Base-by-base conservation (phyloP, 2,329 filamentous ascomycete genomes). In the Exophiala oligosperma region DNA sequence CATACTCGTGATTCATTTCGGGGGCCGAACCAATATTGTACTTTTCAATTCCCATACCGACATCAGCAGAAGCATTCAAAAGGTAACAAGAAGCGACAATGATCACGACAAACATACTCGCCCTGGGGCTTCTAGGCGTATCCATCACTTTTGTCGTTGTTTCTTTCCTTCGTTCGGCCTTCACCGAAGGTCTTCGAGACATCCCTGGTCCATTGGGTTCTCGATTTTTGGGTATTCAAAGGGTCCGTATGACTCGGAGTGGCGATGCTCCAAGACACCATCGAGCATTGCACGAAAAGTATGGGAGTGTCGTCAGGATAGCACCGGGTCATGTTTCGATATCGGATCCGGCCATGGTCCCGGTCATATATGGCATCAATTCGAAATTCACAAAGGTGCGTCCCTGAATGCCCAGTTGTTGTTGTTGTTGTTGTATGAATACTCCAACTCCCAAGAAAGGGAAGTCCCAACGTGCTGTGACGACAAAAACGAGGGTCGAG, bases 161-260 rank as follows among this genome's bases (percentile, higher is more conserved):
- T 40, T 40, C 37, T 6, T 12, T 40, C 4, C 37, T 40, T 12
- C 37, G n/a, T 4, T 12, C n/a, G 37, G 37, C 37, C 4, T 40
- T 40, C 12, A 12, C 37, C 4, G n/a, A 40, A 17, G 37, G 37
- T 4, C 37, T 53, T n/a, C 50, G 50, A 40, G 14, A 44, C 12
- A 7, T 60, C 21, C 90, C 90, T 0, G 90, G 90, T 0, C 89
- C 87, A 0, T 78, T 86, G 57, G 67, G 90, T 35, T 90, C 89
- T 24, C 86, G 76, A 2, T 77, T 83, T 54, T 89, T 86, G 12
- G 84, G 92, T 68, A 85, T 84, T 79, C 93, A 89, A 88, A 80
- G 90, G n/a, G 83, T 91, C 9, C 35, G 9, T 14, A 17, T 51
- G 14, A 21, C 35, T 9, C 17, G 11, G n/a, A n/a, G 23, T 2